A percentile compares a stretch with the other conserved stretches of the same genome.
phyloP scores from a whole-genome alignment of 2,329 filamentous ascomycete genomes.

The Phialemonium atrogriseum region DNA sequence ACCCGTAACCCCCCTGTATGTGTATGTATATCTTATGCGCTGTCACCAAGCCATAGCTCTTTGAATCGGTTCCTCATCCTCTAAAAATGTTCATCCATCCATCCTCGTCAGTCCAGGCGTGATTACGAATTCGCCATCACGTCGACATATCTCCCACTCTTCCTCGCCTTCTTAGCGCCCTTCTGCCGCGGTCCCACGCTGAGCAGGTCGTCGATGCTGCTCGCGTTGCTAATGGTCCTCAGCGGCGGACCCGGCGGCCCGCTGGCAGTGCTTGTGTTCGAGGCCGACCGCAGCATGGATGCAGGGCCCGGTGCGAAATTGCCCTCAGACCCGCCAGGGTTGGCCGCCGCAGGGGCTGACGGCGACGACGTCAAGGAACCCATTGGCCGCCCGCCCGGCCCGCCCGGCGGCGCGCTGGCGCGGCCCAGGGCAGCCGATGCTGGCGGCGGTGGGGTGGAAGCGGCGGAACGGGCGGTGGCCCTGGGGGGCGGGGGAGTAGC shows the following conservation, averaged over 20 bases:
- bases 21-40: no score
- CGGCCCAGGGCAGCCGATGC: slow-evolving; percentile 16
- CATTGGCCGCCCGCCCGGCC: slow-evolving; percentile 15
- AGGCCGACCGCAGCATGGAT: slow-evolving; percentile 39
- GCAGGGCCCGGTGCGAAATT: slow-evolving; percentile 13
- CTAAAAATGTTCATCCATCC: no score
- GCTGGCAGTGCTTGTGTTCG: slow-evolving; percentile 34
- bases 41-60: no score
- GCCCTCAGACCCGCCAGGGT: slow-evolving; percentile 7
- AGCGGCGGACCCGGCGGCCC: slow-evolving; percentile 61
- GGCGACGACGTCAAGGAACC: slow-evolving; percentile 7
- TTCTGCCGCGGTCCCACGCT: slow-evolving; percentile 63
- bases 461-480: slow-evolving; percentile 44
- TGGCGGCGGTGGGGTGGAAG: slow-evolving; percentile 45
- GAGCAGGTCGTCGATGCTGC: slow-evolving; percentile 87
- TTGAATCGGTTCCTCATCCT: no score
- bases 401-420: slow-evolving; percentile 16
- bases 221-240: slow-evolving; percentile 85
- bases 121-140: slow-evolving; percentile 67
- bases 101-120: no score
- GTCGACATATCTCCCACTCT: slow-evolving; percentile 85
- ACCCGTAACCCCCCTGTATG: no score
- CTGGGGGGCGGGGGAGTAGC: slow-evolving; percentile 76
- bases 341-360: slow-evolving; percentile 6
- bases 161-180: slow-evolving; percentile 62